Base-by-base conservation (phyloP, 768 basidiomycete genomes). In the Ramaria sp. region DNA sequence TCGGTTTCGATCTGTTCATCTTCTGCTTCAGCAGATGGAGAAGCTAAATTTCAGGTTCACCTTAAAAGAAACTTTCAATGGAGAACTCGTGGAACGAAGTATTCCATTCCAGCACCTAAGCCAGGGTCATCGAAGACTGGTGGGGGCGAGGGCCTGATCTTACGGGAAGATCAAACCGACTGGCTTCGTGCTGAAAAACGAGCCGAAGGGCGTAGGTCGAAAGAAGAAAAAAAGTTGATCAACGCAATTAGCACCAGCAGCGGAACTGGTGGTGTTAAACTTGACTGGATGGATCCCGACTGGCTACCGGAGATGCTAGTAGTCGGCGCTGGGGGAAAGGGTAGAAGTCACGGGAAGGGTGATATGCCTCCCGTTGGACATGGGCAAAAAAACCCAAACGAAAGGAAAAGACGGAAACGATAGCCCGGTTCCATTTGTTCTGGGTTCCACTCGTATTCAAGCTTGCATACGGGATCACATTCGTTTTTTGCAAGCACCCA, bases 41-140 rank as follows among this genome's bases (percentile, higher is more conserved):
- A 80, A 2, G 84, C 85, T 1, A 73, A 70, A 13, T 81, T 94
- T 77, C 80, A 90, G 66, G 76, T 99, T 3, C 95, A 99, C 70
- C 81, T 99, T 49, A 97, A 94, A 70, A 77, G 80, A 61, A 97
- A 96, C 71, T 99, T 93, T 71, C 94, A 96, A 66, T 95, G 93
- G 72, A 83, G 82, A 58, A 75, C 81, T 20, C 85, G 96, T 16
- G 96, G 96, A 10, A 94, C 90, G 3, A 87, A 85, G 62, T 98
- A 88, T 67, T 81, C 90, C 18, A 93, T 99, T 57, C 94, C 96
- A 1, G 76, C 83, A 34, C 91, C 96, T 16, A 94, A 90, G 65
- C 74, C 85, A 44, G 94, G 95, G 36, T 80, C 83, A 7, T 85
- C 95, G 9, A 95, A 93, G 70, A 79, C 76, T 24, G 88, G 88